A percentile compares a stretch with the other conserved stretches of the same genome.
Conservation (phyloP, 805 yeast species). For the Ogataea nakhonphanomensis region DNA sequence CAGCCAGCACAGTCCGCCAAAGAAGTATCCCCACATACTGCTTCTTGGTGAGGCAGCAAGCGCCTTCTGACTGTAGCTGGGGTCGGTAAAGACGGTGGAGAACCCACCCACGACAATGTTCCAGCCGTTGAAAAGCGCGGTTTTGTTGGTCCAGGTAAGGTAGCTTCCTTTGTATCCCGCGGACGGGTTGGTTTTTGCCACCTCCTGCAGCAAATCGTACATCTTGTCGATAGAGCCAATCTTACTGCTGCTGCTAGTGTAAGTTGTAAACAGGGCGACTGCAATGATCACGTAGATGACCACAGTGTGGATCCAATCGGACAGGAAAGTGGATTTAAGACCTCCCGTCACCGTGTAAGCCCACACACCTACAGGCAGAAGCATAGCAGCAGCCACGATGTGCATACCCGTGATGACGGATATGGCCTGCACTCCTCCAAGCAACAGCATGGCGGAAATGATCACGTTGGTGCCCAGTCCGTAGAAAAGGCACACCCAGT, state of each 20-base stretch:
- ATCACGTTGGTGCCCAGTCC: constrained; percentile 37
- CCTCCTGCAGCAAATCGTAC: constrained; percentile 31
- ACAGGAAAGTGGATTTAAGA: constrained; percentile 47
- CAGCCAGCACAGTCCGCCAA: constrained; percentile 34
- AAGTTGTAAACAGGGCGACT: constrained; percentile 26
- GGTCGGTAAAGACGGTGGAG: constrained; percentile 30
- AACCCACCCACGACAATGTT: constrained; percentile 32
- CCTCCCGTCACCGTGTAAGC: constrained; percentile 50
- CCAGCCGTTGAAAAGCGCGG: constrained; percentile 37
- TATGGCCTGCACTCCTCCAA: constrained; percentile 45
- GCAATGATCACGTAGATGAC: constrained; percentile 39
- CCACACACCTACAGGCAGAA: constrained; percentile 45
- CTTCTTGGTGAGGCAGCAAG: constrained; percentile 28
- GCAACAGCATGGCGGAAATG: constrained; percentile 36
- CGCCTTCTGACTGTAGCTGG: constrained; percentile 31
- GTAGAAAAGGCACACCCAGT: constrained; percentile 35
- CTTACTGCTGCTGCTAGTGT: constrained; percentile 24
- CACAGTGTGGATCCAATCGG: constrained; percentile 51
- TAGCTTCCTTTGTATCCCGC: constrained; percentile 31
- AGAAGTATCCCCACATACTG: constrained; percentile 31
- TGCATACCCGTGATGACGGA: constrained; percentile 42
- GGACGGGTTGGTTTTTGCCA: constrained; percentile 19
- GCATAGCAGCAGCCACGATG: constrained; percentile 42
- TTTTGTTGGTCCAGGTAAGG: constrained; percentile 33
- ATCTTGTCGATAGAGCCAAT: constrained; percentile 35